Conservation (phyloP, 2,329 filamentous ascomycete species). For the Aureobasidium subglaciale region DNA sequence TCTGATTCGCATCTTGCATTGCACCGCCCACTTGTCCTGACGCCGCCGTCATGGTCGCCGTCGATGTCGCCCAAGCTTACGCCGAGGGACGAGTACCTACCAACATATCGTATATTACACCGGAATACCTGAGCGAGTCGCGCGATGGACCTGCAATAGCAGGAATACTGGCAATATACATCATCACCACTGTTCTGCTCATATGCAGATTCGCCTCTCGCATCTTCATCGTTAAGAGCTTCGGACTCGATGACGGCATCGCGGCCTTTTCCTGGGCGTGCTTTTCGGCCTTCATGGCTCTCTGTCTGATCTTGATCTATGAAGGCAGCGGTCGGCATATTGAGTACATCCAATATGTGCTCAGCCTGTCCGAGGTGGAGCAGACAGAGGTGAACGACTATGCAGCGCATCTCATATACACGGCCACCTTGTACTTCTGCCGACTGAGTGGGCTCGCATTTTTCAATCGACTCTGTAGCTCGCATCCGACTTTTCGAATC, state of each 20-base stretch:
- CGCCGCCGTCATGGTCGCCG: slow-evolving; percentile 5
- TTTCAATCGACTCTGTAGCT: slow-evolving; percentile 41
- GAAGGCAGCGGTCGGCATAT: slow-evolving; percentile 44
- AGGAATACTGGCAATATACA: slow-evolving; percentile 35
- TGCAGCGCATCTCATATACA: slow-evolving; percentile 46
- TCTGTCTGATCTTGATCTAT: slow-evolving; percentile 40
- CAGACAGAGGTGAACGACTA: slow-evolving; percentile 44
- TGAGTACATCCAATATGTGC: slow-evolving; percentile 42
- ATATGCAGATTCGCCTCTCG: slow-evolving; percentile 31
- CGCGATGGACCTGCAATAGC: slow-evolving; percentile 34
- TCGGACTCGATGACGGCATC: slow-evolving; percentile 36
- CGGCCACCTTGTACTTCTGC: slow-evolving; percentile 43
- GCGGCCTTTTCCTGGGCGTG: slow-evolving; percentile 26
- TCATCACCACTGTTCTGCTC: slow-evolving; percentile 31
- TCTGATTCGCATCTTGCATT: background rate
- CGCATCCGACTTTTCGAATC: slow-evolving; percentile 31
- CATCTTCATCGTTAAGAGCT: slow-evolving; percentile 30
- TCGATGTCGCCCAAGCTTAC: slow-evolving; percentile 6
- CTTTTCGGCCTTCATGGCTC: slow-evolving; percentile 37
- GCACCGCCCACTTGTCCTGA: background rate
- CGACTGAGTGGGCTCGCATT: slow-evolving; percentile 48
- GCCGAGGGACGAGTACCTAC: slow-evolving; percentile 30
- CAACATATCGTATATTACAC: slow-evolving; percentile 28
- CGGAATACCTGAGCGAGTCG: slow-evolving; percentile 31
- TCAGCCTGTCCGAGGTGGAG: slow-evolving; percentile 36